These are phyloP conservation scores for Euphorbia lathyris DNA, from an alignment of 345 rosid species.

Conservation along the genomic window DNA sequence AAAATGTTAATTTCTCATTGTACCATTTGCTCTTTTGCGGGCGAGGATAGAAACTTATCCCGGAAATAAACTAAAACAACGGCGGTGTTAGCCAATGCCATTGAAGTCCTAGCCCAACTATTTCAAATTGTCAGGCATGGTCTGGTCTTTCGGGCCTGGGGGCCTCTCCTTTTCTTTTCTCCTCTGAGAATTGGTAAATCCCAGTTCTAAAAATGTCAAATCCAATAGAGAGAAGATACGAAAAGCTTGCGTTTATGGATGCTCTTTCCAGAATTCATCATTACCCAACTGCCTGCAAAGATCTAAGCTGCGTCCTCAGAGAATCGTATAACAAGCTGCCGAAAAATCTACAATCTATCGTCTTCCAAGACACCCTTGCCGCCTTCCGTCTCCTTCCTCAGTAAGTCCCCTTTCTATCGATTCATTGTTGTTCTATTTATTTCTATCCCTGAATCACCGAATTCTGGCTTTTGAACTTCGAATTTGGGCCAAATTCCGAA, in stretches of 20 bases:
- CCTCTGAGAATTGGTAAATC: background rate
- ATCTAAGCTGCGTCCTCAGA: slow-evolving; percentile 54
- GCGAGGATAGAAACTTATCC: no score
- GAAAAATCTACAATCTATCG: slow-evolving; percentile 52
- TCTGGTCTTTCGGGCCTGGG: no score
- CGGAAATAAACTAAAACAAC: no score
- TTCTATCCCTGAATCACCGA: no score
- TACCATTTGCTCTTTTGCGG: no score
- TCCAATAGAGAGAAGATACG: slow-evolving; percentile 53
- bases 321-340: slow-evolving; percentile 48
- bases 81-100: no score
- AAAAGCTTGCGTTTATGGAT: slow-evolving; percentile 43
- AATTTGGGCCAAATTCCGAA: background rate
- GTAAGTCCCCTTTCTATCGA: slow-evolving; percentile 30
- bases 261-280: slow-evolving; percentile 39
- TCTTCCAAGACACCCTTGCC: slow-evolving; percentile 62
- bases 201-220: slow-evolving; percentile 33
- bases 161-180: background rate
- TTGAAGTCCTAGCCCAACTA: no score
- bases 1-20: no score
- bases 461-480: no score
- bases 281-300: slow-evolving; percentile 69
- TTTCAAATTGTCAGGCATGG: no score
- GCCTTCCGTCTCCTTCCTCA: slow-evolving; percentile 77
- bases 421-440: background rate